These are phyloP conservation scores for Avena insularis DNA, from an alignment of 176 grass and related monocot species.

Conservation along the genomic window DNA sequence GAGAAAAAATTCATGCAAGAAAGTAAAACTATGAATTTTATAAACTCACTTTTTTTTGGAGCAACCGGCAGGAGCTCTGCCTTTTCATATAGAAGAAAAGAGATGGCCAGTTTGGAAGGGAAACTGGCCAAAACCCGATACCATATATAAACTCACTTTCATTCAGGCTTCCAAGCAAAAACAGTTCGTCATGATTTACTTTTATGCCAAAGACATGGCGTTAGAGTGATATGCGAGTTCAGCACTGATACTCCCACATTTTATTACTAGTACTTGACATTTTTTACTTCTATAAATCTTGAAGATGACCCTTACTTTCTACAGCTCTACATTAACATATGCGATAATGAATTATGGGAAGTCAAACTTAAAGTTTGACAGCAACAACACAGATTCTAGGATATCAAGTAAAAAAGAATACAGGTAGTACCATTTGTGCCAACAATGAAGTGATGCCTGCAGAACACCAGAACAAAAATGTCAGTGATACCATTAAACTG, in stretches of 20 bases:
- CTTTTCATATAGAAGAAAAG: no score
- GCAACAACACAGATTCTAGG: neutral
- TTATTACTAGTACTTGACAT: neutral
- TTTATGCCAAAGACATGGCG: neutral
- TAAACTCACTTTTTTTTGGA: neutral
- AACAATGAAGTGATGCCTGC: constrained; percentile 46
- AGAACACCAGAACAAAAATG: constrained; percentile 31
- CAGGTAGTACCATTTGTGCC: constrained; percentile 49
- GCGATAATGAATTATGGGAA: neutral
- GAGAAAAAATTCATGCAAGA: neutral
- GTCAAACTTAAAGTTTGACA: neutral
- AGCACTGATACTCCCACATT: constrained; percentile 9
- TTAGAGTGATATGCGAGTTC: neutral
- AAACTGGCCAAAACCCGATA: no score
- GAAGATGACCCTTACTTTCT: neutral
- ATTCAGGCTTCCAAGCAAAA: neutral
- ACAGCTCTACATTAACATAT: neutral
- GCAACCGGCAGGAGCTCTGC: no score
- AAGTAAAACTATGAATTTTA: neutral
- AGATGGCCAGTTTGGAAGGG: no score
- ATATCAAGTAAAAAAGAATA: neutral
- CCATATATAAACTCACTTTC: neutral
- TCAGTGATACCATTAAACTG: constrained; percentile 15
- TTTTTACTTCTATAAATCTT: neutral
- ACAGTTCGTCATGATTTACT: neutral